A percentile compares a stretch with the other conserved stretches of the same genome.
Conservation (phyloP, 176 grass and related monocot species). For the Zizania latifolia region DNA sequence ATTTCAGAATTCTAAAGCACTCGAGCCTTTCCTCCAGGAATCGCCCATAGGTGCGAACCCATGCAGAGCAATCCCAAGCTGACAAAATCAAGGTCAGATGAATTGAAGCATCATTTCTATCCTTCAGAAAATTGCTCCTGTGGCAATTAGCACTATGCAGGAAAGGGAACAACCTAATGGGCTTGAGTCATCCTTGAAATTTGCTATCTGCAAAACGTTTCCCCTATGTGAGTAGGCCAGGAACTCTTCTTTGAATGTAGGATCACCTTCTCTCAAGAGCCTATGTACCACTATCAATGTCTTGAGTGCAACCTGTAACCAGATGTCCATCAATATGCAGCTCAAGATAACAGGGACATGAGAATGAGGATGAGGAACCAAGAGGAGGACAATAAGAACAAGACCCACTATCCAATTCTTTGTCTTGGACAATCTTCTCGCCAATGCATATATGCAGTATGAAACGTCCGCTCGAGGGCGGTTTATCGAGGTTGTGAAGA, state of each 20-base stretch:
- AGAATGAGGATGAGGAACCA: background rate
- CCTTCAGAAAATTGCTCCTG: background rate
- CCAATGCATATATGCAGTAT: slow-evolving; percentile 77
- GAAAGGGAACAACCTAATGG: slow-evolving; percentile 42
- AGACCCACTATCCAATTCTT: slow-evolving; percentile 68
- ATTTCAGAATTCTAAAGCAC: slow-evolving; percentile 74
- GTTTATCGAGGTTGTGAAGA: slow-evolving; percentile 49
- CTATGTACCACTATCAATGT: slow-evolving; percentile 89
- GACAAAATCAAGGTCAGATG: background rate
- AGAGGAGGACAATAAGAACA: background rate
- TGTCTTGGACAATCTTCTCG: slow-evolving; percentile 82
- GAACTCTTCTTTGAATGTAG: slow-evolving; percentile 91
- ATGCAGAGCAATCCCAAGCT: slow-evolving; percentile 96
- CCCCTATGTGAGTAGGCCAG: slow-evolving; percentile 59
- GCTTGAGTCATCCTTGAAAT: slow-evolving; percentile 91
- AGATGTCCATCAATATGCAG: background rate
- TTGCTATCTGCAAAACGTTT: slow-evolving; percentile 67
- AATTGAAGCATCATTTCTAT: background rate
- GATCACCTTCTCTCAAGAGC: slow-evolving; percentile 86
- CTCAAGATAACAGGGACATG: background rate
- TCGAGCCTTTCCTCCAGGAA: slow-evolving; percentile 89
- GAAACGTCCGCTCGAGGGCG: slow-evolving; percentile 68
- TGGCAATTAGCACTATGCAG: background rate
- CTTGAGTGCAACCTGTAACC: slow-evolving; percentile 73
- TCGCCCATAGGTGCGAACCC: slow-evolving; percentile 74